A percentile compares a stretch with the other conserved stretches of the same genome.
Evolutionary conservation across 176 grass and related monocot genomes (phyloP).

Genomic region (Olyra latifolia): DNA sequence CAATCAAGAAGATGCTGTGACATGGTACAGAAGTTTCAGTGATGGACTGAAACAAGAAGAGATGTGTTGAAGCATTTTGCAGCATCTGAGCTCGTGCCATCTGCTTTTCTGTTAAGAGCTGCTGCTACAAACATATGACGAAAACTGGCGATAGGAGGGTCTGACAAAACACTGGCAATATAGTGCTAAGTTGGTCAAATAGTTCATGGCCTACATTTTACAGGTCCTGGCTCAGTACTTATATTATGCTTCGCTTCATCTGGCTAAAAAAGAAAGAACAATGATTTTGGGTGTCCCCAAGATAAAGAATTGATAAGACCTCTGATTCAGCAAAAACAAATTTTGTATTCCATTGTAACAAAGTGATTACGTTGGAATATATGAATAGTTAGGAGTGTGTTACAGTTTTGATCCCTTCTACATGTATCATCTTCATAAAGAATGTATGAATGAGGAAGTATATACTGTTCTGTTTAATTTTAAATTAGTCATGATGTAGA

Average conservation of each 20-base stretch:
- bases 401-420: background rate
- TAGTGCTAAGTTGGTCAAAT: conserved; percentile 31
- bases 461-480: background rate
- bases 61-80: conserved; percentile 3
- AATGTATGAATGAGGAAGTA: conserved; percentile 6
- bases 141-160: background rate
- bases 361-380: background rate
- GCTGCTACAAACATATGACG: background rate
- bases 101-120: conserved; percentile 30
- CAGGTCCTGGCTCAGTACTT: background rate
- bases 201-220: background rate
- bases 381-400: background rate
- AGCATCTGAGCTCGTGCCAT: conserved; percentile 5
- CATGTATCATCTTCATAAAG: conserved; percentile 15
- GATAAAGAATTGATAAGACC: background rate
- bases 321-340: conserved; percentile 15
- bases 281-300: conserved; percentile 19
- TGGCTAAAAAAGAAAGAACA: conserved; percentile 22
- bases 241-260: background rate
- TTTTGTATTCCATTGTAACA: conserved; percentile 13
- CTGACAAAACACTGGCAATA: conserved; percentile 22
- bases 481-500: background rate
- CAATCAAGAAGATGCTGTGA: conserved; percentile 17
- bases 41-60: conserved; percentile 10
- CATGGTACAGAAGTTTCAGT: conserved; percentile 29